These are phyloP conservation scores for Candida frijolesensis DNA, from an alignment of 1,139 yeast genomes.

Conservation along the genomic window DNA sequence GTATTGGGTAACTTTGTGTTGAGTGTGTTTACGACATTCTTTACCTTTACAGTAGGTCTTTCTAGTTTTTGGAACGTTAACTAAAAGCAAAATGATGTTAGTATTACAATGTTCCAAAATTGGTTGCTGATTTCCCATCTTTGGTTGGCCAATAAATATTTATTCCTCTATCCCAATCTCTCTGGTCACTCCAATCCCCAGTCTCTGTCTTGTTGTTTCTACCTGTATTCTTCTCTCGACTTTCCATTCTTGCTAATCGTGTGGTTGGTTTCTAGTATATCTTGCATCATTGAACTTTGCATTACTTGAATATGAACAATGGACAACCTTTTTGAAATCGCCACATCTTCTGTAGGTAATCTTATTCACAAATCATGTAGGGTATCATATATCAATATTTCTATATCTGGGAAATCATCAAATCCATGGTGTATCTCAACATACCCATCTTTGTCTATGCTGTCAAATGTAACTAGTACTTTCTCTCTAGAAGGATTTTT, in stretches of 20 bases:
- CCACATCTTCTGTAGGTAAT: background rate
- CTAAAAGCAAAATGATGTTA: conserved; percentile 43
- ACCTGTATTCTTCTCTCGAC: background rate
- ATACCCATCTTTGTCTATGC: conserved; percentile 12
- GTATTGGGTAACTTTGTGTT: conserved; percentile 99
- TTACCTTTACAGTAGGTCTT: conserved; percentile 99
- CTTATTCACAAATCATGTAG: background rate
- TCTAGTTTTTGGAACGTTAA: conserved; percentile 99
- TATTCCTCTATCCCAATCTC: too few relatives aligned
- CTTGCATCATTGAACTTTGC: background rate
- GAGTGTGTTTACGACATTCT: conserved; percentile 99
- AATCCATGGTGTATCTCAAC: conserved; percentile 1
- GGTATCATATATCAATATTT: background rate
- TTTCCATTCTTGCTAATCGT: background rate
- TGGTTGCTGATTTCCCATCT: background rate
- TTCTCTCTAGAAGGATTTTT: conserved; percentile 2
- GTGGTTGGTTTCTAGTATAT: background rate
- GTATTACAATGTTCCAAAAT: conserved; percentile 18
- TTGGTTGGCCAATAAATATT: background rate
- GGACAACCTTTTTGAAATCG: background rate
- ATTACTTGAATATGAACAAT: background rate
- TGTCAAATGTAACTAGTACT: conserved; percentile 7
- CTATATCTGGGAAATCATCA: background rate
- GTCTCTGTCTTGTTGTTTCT: too few relatives aligned
- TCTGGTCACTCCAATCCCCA: too few relatives aligned